A percentile compares a stretch with the other conserved stretches of the same genome.
Conservation (phyloP, 495 filamentous ascomycete species). For the Podospora anserina region DNA sequence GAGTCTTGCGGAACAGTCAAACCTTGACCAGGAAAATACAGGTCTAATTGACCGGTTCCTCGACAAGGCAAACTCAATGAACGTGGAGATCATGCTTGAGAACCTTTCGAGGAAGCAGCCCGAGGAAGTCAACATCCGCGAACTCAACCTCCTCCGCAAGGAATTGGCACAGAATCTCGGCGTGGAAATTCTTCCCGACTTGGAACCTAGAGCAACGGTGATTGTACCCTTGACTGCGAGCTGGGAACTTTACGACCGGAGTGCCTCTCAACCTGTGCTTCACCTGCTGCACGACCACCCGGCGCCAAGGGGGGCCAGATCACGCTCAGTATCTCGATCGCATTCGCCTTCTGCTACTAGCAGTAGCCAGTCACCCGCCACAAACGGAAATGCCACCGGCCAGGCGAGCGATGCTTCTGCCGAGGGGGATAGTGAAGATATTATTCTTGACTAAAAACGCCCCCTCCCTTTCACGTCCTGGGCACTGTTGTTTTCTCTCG, state of each 20-base stretch:
- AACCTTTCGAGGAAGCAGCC: background rate
- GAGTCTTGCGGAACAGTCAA: background rate
- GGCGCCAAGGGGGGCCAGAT: background rate
- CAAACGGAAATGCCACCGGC: background rate
- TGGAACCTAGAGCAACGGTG: background rate
- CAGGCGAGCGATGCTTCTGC: background rate
- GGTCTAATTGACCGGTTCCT: background rate
- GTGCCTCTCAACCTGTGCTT: too few species aligned
- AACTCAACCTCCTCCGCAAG: background rate
- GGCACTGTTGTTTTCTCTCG: too few species aligned
- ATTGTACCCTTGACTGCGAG: background rate
- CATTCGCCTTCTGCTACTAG: background rate
- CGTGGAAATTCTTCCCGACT: background rate
- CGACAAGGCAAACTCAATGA: background rate
- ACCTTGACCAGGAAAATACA: background rate
- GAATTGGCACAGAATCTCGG: background rate
- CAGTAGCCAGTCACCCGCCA: background rate
- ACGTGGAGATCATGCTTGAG: background rate
- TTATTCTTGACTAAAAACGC: background rate
- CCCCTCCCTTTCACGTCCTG: background rate
- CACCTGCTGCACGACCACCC: too few species aligned
- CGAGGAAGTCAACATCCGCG: background rate
- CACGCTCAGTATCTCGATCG: background rate
- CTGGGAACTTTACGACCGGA: background rate
- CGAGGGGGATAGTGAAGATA: background rate